Evolutionary conservation across 108 stramenopile species (phyloP).

Genomic region (Cyclostephanos tholiformis): DNA sequence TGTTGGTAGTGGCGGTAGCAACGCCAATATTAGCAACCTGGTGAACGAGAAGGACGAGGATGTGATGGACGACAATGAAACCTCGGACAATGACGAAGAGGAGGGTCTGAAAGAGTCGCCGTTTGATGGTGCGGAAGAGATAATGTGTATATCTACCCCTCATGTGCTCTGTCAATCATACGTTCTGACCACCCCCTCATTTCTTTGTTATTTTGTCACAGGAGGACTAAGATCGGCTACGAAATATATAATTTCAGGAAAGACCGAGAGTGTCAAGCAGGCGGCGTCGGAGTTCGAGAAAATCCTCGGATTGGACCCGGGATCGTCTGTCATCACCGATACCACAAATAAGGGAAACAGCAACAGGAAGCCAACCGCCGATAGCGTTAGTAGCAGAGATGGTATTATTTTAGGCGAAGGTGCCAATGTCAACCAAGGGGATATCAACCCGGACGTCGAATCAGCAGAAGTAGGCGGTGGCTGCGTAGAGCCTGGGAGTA

Average conservation of each 20-base stretch:
- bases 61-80: slow-evolving; percentile 16
- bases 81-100: slow-evolving; percentile 21
- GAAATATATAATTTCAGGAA: slow-evolving; percentile 43
- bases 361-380: background rate
- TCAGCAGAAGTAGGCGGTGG: slow-evolving; percentile 2
- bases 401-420: background rate
- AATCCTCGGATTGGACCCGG: slow-evolving; percentile 32
- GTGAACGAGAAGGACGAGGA: slow-evolving; percentile 28
- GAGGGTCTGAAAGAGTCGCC: slow-evolving; percentile 12
- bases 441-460: slow-evolving; percentile 10
- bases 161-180: background rate
- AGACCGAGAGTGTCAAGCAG: slow-evolving; percentile 20
- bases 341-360: background rate
- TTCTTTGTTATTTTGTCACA: slow-evolving; percentile 2
- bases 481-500: background rate
- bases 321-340: slow-evolving; percentile 19
- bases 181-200: background rate
- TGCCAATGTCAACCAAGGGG: slow-evolving; percentile 3
- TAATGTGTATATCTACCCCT: background rate
- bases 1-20: background rate
- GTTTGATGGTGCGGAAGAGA: background rate
- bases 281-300: slow-evolving; percentile 33
- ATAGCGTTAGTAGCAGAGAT: background rate
- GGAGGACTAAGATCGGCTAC: slow-evolving; percentile 9
- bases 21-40: background rate